Percentiles rank a stretch among this genome's conserved stretches.
Evolutionary conservation across 2,329 filamentous ascomycete genomes (phyloP).

Genomic region (Ascochyta koolunga): DNA sequence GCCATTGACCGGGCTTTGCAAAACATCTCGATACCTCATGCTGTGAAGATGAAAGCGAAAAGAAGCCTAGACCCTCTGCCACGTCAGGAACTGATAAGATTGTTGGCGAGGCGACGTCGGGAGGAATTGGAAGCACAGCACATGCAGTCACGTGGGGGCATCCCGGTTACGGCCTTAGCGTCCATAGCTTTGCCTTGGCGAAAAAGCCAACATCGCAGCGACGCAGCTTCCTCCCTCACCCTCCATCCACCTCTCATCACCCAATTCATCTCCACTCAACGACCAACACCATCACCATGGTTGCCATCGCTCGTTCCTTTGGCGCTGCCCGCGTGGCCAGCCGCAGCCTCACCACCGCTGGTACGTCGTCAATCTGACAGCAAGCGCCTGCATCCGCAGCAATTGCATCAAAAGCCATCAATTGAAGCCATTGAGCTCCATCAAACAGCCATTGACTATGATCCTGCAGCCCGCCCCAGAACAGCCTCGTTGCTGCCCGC

Average conservation of each 20-base stretch:
- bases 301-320: constrained; percentile 50
- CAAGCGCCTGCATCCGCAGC: constrained; percentile 41
- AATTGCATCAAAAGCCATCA: constrained; percentile 29
- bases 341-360: constrained; percentile 49
- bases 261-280: constrained; percentile 50
- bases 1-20: constrained; percentile 6
- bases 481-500: constrained; percentile 49
- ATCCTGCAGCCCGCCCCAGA: constrained; percentile 43
- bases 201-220: constrained; percentile 3
- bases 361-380: constrained; percentile 32
- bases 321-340: constrained; percentile 50
- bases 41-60: not conserved
- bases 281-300: constrained; percentile 47
- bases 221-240: constrained; percentile 19
- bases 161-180: constrained; percentile 22
- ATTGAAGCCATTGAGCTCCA: constrained; percentile 36
- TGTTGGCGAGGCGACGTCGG: constrained; percentile 18
- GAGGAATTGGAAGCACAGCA: constrained; percentile 10
- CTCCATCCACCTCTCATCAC: constrained; percentile 23
- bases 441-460: constrained; percentile 43
- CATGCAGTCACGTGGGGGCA: constrained; percentile 4
- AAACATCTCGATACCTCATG: not conserved
- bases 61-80: not conserved
- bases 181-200: constrained; percentile 25
- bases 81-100: constrained; percentile 10